Conservation (phyloP, 352 stramenopile genomes). For the Globisporangium barbulae region DNA sequence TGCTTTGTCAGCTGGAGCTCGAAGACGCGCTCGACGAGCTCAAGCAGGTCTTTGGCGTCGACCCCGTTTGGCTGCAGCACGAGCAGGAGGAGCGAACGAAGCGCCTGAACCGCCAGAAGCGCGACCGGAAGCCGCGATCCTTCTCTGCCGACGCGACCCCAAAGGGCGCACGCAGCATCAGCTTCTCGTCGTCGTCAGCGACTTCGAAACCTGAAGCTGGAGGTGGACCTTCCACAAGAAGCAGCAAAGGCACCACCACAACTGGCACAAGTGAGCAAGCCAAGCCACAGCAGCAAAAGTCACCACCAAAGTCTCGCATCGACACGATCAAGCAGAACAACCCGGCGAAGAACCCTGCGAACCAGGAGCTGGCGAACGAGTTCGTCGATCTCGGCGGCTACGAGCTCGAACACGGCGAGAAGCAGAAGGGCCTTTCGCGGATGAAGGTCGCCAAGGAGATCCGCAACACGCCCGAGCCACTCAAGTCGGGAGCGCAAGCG, state of each 20-base stretch:
- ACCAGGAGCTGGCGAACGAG: constrained; percentile 37
- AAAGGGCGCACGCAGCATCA: constrained; percentile 7
- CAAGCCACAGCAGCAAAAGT: not conserved
- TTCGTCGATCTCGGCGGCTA: constrained; percentile 39
- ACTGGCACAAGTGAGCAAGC: constrained; percentile 2
- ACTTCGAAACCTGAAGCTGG: not conserved
- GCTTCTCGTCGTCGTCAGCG: not conserved
- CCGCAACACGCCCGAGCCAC: constrained; percentile 21
- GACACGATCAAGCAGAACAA: constrained; percentile 35
- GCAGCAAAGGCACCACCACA: not conserved
- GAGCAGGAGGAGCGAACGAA: constrained; percentile 38
- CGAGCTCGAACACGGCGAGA: constrained; percentile 31
- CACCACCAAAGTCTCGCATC: constrained; percentile 13
- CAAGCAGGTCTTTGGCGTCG: constrained; percentile 47
- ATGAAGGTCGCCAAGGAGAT: constrained; percentile 44
- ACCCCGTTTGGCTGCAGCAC: constrained; percentile 51
- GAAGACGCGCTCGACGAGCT: constrained; percentile 56
- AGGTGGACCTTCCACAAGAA: not conserved
- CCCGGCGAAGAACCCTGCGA: constrained; percentile 30
- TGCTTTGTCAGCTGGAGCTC: constrained; percentile 26
- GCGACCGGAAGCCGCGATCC: constrained; percentile 17
- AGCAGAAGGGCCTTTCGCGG: constrained; percentile 35
- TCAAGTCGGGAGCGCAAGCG: constrained; percentile 30
- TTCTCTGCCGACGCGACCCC: not conserved
- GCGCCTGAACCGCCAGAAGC: constrained; percentile 29